phyloP scores from a whole-genome alignment of 768 basidiomycete species.

The Leccinellum luteum region DNA sequence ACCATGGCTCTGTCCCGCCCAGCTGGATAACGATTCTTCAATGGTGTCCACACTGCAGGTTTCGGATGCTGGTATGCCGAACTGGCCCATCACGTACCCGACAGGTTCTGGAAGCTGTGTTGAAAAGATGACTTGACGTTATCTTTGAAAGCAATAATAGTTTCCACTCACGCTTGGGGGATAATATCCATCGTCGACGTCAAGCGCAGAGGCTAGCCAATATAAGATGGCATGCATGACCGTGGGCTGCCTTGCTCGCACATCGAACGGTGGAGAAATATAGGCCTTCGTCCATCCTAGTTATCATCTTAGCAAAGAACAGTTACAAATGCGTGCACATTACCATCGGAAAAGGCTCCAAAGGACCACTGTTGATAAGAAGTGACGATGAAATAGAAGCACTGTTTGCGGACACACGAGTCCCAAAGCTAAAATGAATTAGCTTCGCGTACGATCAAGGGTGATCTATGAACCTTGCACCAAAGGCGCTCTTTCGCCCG shows the following conservation, averaged over 20 bases:
- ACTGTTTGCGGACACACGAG: constrained; percentile 44
- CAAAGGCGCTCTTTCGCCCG: constrained; percentile 53
- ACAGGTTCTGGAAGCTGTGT: constrained; percentile 32
- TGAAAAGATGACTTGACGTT: not conserved
- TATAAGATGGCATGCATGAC: constrained; percentile 51
- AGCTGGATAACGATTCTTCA: constrained; percentile 31
- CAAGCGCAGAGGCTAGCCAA: constrained; percentile 55
- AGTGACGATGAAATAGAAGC: constrained; percentile 57
- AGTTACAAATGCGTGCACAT: not conserved
- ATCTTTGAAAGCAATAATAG: not conserved
- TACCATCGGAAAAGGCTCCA: constrained; percentile 58
- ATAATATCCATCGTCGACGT: constrained; percentile 29
- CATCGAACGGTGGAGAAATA: constrained; percentile 44
- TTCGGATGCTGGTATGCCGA: constrained; percentile 24
- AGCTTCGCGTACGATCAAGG: constrained; percentile 4
- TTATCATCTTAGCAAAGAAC: not conserved
- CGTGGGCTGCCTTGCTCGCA: constrained; percentile 43
- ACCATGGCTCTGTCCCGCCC: constrained; percentile 32
- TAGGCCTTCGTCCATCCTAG: constrained; percentile 56
- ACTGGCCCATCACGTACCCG: constrained; percentile 30
- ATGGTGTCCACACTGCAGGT: constrained; percentile 13
- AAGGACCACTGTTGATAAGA: constrained; percentile 62
- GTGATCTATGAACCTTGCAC: constrained; percentile 47
- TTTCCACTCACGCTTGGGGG: constrained; percentile 21
- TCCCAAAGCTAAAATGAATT: constrained; percentile 44